Conservation (phyloP, 2,329 filamentous ascomycete species). For the Colletotrichum musae region DNA sequence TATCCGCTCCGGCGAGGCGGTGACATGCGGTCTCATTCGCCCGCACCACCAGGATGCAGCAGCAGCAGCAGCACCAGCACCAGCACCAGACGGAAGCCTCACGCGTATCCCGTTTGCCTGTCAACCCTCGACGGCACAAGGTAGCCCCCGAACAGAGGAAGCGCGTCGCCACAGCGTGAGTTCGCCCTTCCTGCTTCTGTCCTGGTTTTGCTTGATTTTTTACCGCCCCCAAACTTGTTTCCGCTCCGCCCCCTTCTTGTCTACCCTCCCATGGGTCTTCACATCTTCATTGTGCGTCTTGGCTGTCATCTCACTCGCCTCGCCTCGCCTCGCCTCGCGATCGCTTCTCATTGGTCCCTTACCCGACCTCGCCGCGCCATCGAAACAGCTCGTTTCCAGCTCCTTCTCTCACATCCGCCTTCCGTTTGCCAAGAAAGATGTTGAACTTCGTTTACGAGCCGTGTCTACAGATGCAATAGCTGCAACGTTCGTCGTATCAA, state of each 20-base stretch:
- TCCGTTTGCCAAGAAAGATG: too few species aligned
- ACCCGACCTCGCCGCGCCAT: constrained; percentile 5
- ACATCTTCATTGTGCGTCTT: background rate
- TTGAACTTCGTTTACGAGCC: constrained; percentile 12
- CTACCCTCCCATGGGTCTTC: too few species aligned
- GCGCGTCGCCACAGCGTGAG: constrained; percentile 65
- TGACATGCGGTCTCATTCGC: constrained; percentile 39
- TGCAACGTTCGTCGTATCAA: constrained; percentile 68
- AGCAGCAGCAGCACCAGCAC: constrained; percentile 38
- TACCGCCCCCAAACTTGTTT: too few species aligned
- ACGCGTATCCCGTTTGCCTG: constrained; percentile 57
- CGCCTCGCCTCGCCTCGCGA: background rate
- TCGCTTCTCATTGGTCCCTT: constrained; percentile 11
- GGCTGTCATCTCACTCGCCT: constrained; percentile 10
- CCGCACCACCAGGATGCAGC: constrained; percentile 40
- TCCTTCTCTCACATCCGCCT: constrained; percentile 7
- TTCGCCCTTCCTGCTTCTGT: constrained; percentile 28
- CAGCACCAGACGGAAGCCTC: constrained; percentile 32
- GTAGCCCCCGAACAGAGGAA: constrained; percentile 63
- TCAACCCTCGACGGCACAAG: constrained; percentile 65
- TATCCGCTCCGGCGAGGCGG: constrained; percentile 25
- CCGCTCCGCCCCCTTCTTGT: too few species aligned
- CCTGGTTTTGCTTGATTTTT: background rate
- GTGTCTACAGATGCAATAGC: constrained; percentile 61
- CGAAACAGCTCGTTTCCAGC: constrained; percentile 1